Evolutionary conservation across 208 protist genomes (phyloP).

Genomic region (Wallacemonas sp.): DNA sequence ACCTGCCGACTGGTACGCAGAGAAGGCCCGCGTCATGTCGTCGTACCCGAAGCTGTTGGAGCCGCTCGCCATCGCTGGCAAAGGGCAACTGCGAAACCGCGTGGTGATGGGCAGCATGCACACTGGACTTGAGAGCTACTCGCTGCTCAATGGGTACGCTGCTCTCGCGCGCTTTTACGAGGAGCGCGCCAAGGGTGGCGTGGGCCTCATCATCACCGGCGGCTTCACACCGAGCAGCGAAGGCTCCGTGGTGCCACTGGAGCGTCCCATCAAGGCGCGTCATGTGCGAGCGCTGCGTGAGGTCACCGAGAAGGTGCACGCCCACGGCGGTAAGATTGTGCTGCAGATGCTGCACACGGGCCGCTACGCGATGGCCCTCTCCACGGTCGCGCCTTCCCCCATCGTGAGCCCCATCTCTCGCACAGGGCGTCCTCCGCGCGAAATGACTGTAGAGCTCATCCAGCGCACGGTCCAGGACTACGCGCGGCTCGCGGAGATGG

Average conservation of each 20-base stretch:
- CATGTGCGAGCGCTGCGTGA: constrained; percentile 27
- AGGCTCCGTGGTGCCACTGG: constrained; percentile 48
- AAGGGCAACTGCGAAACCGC: constrained; percentile 75
- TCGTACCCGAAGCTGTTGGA: constrained; percentile 42
- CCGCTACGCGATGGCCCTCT: constrained; percentile 50
- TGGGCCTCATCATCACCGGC: constrained; percentile 72
- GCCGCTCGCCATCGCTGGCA: constrained; percentile 64
- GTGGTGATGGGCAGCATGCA: constrained; percentile 91
- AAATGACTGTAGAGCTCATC: constrained; percentile 42
- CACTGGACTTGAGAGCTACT: constrained; percentile 59
- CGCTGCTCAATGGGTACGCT: constrained; percentile 9
- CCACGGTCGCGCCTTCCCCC: constrained; percentile 52
- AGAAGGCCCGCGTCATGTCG: constrained; percentile 3
- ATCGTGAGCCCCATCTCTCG: constrained; percentile 40
- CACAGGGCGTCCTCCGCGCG: constrained; percentile 40
- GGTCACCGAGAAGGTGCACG: constrained; percentile 78
- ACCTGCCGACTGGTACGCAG: too few species aligned
- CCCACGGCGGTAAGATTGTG: constrained; percentile 68
- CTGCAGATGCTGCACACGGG: constrained; percentile 88
- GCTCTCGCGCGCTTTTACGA: constrained; percentile 55
- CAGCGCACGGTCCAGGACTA: constrained; percentile 65
- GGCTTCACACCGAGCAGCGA: constrained; percentile 71
- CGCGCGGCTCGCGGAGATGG: constrained; percentile 35
- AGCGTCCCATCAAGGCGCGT: constrained; percentile 34
- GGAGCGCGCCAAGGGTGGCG: constrained; percentile 58